Evolutionary conservation across 2,329 filamentous ascomycete species (phyloP).

Genomic region (Blastomyces emzantsi): DNA sequence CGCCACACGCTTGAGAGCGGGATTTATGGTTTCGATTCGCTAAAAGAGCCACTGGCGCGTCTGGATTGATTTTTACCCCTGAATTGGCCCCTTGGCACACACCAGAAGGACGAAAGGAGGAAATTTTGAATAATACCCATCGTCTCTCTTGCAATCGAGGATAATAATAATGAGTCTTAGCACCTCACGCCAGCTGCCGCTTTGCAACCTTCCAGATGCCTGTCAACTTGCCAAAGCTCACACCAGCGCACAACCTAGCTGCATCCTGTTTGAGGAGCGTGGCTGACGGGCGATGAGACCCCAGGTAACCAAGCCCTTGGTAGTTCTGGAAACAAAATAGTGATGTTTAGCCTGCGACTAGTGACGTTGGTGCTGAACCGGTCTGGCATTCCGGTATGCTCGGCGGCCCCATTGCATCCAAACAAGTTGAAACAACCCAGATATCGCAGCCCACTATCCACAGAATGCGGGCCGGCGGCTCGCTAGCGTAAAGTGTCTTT

Average conservation of each 20-base stretch:
- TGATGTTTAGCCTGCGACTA: not conserved
- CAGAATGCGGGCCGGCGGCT: not conserved
- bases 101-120: not conserved
- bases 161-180: not conserved
- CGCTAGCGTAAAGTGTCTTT: not conserved
- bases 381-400: not conserved
- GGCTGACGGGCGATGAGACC: not conserved
- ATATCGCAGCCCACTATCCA: not conserved
- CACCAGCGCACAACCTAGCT: not conserved
- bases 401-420: not conserved
- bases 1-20: not conserved
- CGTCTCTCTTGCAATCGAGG: not conserved
- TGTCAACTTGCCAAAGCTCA: not conserved
- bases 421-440: not conserved
- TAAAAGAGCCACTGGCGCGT: not conserved
- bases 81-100: not conserved
- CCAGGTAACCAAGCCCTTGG: not conserved
- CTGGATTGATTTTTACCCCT: not conserved
- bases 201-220: not conserved
- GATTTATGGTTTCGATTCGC: not conserved
- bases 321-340: not conserved
- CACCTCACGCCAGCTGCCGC: not conserved
- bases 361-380: not conserved
- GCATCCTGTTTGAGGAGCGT: not conserved
- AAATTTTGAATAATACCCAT: not conserved